Evolutionary conservation across 139 green algal species (phyloP), one percentile per base, ranked within the genome.

Genomic region (Micractinium conductrix): DNA sequence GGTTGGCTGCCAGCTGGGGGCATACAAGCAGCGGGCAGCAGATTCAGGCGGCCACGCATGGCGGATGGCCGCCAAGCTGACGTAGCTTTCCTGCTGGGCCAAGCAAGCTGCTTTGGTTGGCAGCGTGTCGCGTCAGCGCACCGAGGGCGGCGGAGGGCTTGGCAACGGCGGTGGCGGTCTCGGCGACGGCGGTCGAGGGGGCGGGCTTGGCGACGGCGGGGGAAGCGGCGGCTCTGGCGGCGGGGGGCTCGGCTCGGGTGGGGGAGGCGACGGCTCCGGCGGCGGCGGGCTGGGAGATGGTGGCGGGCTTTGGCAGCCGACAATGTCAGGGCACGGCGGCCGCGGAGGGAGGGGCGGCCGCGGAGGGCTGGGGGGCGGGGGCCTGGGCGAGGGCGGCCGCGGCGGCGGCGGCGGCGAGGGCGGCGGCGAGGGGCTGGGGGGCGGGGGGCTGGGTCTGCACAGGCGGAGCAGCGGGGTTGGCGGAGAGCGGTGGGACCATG

Each of bases 401-500:
- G 63, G 63, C 63, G 63, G 63, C 63, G 63, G n/a, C 7, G 63
- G 63, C 63, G 63, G 63, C 63, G 63, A 40, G 63, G 63, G 63
- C 63, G 63, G 63, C 4, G 63, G 63, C 10, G 63, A 33, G 28
- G 63, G 63, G 63, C 63, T 70, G 4, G 63, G 63, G 4, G 63
- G 63, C 10, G 63, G 63, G n/a, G 48, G 48, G 48, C 12, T 22
- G 48, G 48, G 48, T 12, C 63, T 70, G 63, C 30, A n/a, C 21
- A n/a, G 63, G 4, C 30, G 63, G 9, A n/a, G 63, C 10, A n/a
- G n/a, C 26, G 26, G n/a, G 8, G 63, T 30, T 1, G 63, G 63
- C n/a, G 63, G 63, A 38, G 63, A 8, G 48, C 10, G 48, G 48
- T n/a, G n/a, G n/a, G n/a, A n/a, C n/a, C n/a, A n/a, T n/a, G n/a